These are phyloP conservation scores for Notholithocarpus densiflorus DNA, from an alignment of 306 rosid genomes.

Conservation along the genomic window DNA sequence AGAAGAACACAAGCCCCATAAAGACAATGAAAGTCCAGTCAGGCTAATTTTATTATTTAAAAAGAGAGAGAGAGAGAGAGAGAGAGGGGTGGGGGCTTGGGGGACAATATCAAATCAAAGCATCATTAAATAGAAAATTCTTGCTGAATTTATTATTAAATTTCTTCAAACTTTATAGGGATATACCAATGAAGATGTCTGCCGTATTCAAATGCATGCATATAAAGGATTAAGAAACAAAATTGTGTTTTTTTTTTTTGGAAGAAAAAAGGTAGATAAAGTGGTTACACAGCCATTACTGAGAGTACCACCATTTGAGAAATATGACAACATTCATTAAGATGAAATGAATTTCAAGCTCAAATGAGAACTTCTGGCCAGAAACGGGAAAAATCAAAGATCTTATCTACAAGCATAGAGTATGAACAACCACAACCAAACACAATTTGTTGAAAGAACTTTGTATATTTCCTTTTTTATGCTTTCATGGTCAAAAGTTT, in stretches of 20 bases:
- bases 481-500: slow-evolving; percentile 1
- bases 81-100: too few relatives aligned
- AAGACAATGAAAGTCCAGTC: not conserved
- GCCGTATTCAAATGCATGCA: not conserved
- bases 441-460: slow-evolving; percentile 1
- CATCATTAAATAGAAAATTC: not conserved
- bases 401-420: slow-evolving; percentile 2
- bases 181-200: not conserved
- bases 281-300: too few relatives aligned
- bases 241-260: too few relatives aligned
- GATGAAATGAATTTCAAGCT: too few relatives aligned
- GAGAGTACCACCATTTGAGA: too few relatives aligned
- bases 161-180: not conserved
- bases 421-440: not conserved
- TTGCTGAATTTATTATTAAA: not conserved
- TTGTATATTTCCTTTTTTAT: not conserved
- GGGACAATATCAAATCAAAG: not conserved
- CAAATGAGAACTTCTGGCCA: not conserved
- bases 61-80: too few relatives aligned
- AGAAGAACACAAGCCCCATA: not conserved
- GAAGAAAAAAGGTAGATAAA: too few relatives aligned
- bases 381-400: not conserved
- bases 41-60: too few relatives aligned
- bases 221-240: not conserved
- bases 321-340: too few relatives aligned